phyloP scores from a whole-genome alignment of 2,329 filamentous ascomycete species.

The Clonostachys rosea region DNA sequence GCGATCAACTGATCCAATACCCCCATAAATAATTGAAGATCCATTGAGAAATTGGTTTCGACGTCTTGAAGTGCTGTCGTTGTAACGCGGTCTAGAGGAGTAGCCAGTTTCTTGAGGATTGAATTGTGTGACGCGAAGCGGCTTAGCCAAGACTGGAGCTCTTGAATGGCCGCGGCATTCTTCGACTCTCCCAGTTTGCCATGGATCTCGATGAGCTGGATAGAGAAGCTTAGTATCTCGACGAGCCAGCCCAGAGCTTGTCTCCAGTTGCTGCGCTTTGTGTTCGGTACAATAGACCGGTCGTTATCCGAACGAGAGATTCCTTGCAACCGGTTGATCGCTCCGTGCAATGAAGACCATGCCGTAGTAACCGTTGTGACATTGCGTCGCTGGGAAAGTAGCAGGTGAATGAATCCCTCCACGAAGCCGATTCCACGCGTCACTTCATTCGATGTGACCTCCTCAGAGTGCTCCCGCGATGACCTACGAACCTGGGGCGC shows the following conservation, averaged over 20 bases:
- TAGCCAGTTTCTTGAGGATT: conserved; percentile 34
- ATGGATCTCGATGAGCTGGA: conserved; percentile 61
- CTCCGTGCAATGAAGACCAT: conserved; percentile 29
- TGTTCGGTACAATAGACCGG: neutral
- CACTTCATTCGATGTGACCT: conserved; percentile 77
- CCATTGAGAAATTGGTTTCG: conserved; percentile 23
- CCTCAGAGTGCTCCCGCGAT: conserved; percentile 72
- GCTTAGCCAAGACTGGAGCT: conserved; percentile 44
- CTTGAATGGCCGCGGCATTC: conserved; percentile 34
- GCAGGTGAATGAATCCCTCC: conserved; percentile 75
- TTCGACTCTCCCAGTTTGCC: conserved; percentile 54
- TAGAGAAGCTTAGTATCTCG: conserved; percentile 60
- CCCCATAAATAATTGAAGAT: conserved; percentile 27
- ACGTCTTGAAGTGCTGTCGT: conserved; percentile 27
- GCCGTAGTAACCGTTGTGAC: conserved; percentile 34
- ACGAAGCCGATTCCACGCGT: conserved; percentile 75
- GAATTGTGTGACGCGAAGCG: conserved; percentile 37
- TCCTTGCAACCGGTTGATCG: conserved; percentile 24
- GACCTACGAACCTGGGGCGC: conserved; percentile 64
- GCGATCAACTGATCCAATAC: conserved; percentile 32
- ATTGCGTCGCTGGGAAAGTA: conserved; percentile 53
- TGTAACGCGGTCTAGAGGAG: conserved; percentile 46
- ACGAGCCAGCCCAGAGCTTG: conserved; percentile 54
- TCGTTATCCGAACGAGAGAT: neutral
- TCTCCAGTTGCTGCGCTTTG: conserved; percentile 12